Conservation (phyloP, 2,329 filamentous ascomycete species). For the Cephalotrichum gorgonifer region DNA sequence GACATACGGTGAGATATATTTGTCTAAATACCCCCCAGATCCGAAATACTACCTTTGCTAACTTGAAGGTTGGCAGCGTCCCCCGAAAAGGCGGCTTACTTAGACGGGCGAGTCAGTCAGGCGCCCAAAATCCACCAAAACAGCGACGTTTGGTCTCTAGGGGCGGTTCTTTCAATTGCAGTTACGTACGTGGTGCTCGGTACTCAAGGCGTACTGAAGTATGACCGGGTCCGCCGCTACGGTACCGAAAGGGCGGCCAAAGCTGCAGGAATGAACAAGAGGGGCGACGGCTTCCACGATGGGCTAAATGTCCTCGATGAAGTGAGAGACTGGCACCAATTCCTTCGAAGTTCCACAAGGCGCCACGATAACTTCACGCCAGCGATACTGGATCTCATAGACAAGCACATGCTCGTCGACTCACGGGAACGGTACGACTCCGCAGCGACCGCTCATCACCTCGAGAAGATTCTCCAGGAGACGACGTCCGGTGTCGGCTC, state of each 20-base stretch:
- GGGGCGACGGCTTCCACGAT: not conserved
- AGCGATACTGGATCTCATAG: constrained; percentile 14
- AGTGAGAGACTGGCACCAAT: not conserved
- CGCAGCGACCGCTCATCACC: too few relatives aligned
- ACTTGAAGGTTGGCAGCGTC: not conserved
- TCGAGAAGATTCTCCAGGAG: not conserved
- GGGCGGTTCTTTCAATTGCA: constrained; percentile 25
- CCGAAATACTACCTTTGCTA: not conserved
- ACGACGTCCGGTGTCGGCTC: not conserved
- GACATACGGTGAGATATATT: constrained; percentile 20
- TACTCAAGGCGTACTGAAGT: constrained; percentile 1
- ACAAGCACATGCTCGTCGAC: constrained; percentile 11
- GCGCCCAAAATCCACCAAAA: constrained; percentile 13
- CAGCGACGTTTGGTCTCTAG: constrained; percentile 28
- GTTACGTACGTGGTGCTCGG: constrained; percentile 26
- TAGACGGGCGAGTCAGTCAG: not conserved
- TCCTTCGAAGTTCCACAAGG: not conserved
- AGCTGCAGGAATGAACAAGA: too few relatives aligned
- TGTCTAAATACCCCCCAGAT: not conserved
- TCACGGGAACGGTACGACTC: not conserved
- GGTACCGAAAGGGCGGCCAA: not conserved
- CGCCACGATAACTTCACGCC: constrained; percentile 12
- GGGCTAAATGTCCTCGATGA: not conserved
- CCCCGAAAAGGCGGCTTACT: not conserved
- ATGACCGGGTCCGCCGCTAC: not conserved